These are phyloP conservation scores for Boletus reticulatus DNA, from an alignment of 768 basidiomycete genomes.

Conservation along the genomic window DNA sequence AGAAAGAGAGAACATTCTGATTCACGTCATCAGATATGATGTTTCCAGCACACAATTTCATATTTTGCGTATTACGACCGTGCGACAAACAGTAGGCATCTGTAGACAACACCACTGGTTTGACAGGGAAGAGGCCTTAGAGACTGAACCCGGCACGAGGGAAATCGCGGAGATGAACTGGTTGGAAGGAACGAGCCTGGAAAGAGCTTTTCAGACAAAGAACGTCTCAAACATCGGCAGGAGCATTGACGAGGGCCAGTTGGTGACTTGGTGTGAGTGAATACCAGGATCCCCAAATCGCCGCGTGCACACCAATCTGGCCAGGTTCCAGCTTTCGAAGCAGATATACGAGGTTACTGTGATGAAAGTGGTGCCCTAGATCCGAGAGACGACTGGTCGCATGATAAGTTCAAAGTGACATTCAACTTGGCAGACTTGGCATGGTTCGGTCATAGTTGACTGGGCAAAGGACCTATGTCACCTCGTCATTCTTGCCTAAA, in stretches of 20 bases:
- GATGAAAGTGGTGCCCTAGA: not conserved
- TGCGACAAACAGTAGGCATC: no score
- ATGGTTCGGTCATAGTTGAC: not conserved
- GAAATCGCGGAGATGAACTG: constrained; percentile 5
- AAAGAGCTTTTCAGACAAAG: not conserved
- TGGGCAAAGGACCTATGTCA: constrained; percentile 25
- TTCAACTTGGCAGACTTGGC: not conserved
- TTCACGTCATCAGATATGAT: not conserved
- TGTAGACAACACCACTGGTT: no score
- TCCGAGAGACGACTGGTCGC: constrained; percentile 8
- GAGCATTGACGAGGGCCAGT: no score
- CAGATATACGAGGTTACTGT: not conserved
- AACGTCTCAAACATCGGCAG: not conserved
- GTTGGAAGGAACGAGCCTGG: not conserved
- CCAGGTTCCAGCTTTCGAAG: not conserved
- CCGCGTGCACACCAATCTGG: not conserved
- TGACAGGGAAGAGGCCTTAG: no score
- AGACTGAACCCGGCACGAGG: not conserved
- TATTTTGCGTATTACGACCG: no score
- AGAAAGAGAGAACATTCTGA: not conserved
- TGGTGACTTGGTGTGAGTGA: not conserved
- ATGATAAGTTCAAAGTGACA: constrained; percentile 8
- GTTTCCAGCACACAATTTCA: no score
- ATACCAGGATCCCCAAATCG: not conserved
- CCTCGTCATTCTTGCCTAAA: constrained; percentile 13